Base-by-base conservation (phyloP, 2,329 filamentous ascomycete species). In the Botrytis tulipae region DNA sequence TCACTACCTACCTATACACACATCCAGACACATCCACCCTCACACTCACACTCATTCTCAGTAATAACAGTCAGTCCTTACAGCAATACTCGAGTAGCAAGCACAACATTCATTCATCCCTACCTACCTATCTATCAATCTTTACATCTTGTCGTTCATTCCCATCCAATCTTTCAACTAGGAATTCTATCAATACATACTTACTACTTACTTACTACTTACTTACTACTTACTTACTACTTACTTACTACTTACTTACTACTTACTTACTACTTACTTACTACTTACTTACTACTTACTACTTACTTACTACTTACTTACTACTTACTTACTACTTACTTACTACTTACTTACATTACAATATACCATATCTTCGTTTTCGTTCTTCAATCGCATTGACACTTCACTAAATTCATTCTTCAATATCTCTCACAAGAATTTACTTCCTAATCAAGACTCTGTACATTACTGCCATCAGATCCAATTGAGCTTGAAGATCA, bases 381-480 rank as follows among this genome's bases (percentile, higher is more conserved):
- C 25, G 48, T n/a, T n/a, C 32, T 67, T 37, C n/a, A n/a, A 18
- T 62, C 69, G 54, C 69, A 48, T 71, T 62, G 54, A 71, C 32
- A 62, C 37, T 62, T 32, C 3, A 51, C 68, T 51, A 29, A 48
- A 25, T 37, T 51, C 32, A 29, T n/a, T 18, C 22, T 32, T 40
- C 54, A 37, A 62, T 62, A 42, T 35, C 25, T 16, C 42, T 40
- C n/a, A 9, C 29, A 35, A 48, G 20, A 48, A 62, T 48, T 57
- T 7, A 6, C 22, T 32, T 54, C 35, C 22, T 29, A 63, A 29
- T 71, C 54, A 37, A 48, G 16, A 29, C 57, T 29, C n/a, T 29
- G 10, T 22, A 65, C 60, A 25, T 54, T 54, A 12, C 51, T 25
- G 10, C 59, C 18, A 48, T 71, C 44, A 40, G 29, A 51, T 57